Conservation (phyloP, 106 monocot species). For the Phalaenopsis equestris region DNA sequence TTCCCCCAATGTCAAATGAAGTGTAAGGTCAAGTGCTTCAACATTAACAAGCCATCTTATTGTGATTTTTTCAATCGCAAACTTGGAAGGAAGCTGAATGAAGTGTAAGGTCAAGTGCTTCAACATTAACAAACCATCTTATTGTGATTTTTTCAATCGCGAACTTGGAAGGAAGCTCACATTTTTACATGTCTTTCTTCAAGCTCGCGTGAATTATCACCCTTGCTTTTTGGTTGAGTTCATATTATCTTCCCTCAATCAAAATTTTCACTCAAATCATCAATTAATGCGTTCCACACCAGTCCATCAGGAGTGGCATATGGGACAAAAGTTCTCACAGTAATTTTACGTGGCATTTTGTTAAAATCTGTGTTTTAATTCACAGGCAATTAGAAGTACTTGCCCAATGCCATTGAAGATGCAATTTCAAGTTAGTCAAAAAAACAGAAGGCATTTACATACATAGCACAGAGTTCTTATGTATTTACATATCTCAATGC, state of each 20-base stretch:
- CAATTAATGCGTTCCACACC: neutral
- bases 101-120: too few species aligned
- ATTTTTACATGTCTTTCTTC: neutral
- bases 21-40: too few species aligned
- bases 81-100: neutral
- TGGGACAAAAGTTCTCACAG: neutral
- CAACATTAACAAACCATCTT: neutral
- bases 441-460: too few species aligned
- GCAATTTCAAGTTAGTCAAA: too few species aligned
- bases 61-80: neutral
- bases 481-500: too few species aligned
- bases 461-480: too few species aligned
- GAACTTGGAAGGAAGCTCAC: neutral
- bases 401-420: too few species aligned
- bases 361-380: neutral
- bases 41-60: neutral
- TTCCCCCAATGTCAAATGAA: neutral
- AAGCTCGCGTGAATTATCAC: neutral
- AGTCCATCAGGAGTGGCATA: neutral
- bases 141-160: neutral
- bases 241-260: neutral
- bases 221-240: neutral
- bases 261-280: neutral
- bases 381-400: neutral
- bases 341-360: neutral